phyloP scores from a whole-genome alignment of 2,329 filamentous ascomycete genomes.

The Rhynchosporium secalis region DNA sequence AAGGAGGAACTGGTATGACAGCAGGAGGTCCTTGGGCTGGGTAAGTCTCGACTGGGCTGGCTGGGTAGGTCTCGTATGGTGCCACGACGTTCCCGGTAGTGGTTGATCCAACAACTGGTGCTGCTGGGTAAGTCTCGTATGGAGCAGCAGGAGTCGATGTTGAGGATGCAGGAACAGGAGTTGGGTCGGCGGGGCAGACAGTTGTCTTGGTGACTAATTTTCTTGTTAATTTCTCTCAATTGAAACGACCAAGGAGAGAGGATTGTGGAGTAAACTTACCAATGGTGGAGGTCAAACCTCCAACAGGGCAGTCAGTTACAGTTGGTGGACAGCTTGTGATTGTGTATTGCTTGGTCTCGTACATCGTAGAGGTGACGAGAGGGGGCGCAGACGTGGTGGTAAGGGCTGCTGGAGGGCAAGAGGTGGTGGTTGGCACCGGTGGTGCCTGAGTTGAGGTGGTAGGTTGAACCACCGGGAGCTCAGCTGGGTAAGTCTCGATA shows the following conservation, averaged over 20 bases:
- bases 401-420: no score
- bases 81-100: constrained; percentile 19
- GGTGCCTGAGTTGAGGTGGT: background rate
- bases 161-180: background rate
- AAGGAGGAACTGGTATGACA: constrained; percentile 11
- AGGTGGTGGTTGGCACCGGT: constrained; percentile 8
- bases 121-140: background rate
- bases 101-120: constrained; percentile 14
- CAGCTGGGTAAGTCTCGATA: constrained; percentile 4
- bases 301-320: constrained; percentile 21
- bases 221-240: background rate
- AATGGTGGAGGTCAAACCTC: background rate
- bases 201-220: constrained; percentile 16
- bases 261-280: background rate
- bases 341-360: constrained; percentile 23
- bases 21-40: constrained; percentile 6
- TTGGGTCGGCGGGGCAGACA: constrained; percentile 16
- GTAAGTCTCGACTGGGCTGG: background rate
- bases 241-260: constrained; percentile 6
- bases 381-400: no score
- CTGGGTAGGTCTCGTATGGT: background rate
- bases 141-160: constrained; percentile 5
- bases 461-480: background rate
- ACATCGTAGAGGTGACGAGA: constrained; percentile 31
- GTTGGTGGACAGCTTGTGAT: constrained; percentile 20